Evolutionary conservation across 257 asterid genomes (phyloP).

Genomic region (Plantago elongata): DNA sequence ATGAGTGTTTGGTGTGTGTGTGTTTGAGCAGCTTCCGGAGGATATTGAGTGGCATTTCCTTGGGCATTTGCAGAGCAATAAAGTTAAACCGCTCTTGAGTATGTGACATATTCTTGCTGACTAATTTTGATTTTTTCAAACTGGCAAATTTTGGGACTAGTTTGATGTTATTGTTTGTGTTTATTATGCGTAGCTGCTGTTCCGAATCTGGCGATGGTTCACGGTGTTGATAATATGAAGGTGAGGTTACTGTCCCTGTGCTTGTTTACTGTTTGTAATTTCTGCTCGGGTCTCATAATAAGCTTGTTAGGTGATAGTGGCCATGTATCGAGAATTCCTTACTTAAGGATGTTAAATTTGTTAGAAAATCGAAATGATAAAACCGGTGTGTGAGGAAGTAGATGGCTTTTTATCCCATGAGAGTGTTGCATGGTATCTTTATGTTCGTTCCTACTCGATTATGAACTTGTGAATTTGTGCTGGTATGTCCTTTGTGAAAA

Average conservation of each 20-base stretch:
- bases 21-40: conserved; percentile 53
- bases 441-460: too few species aligned
- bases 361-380: too few species aligned
- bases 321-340: too few species aligned
- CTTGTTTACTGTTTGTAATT: neutral
- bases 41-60: conserved; percentile 84
- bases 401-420: too few species aligned
- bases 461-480: too few species aligned
- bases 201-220: conserved; percentile 65
- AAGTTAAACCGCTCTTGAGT: conserved; percentile 71
- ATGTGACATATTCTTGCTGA: conserved; percentile 6
- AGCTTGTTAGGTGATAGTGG: neutral
- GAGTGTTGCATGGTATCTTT: too few species aligned
- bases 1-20: neutral
- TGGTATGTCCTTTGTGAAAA: too few species aligned
- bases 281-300: neutral
- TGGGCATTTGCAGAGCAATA: conserved; percentile 88
- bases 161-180: conserved; percentile 11
- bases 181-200: conserved; percentile 56
- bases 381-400: too few species aligned
- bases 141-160: neutral
- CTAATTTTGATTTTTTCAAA: too few species aligned
- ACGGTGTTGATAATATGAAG: conserved; percentile 79
- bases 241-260: conserved; percentile 25
- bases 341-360: too few species aligned